Percentiles rank a stretch among this genome's conserved stretches.
Evolutionary conservation across 805 yeast species (phyloP).

Genomic region (Starmerella geochares): DNA sequence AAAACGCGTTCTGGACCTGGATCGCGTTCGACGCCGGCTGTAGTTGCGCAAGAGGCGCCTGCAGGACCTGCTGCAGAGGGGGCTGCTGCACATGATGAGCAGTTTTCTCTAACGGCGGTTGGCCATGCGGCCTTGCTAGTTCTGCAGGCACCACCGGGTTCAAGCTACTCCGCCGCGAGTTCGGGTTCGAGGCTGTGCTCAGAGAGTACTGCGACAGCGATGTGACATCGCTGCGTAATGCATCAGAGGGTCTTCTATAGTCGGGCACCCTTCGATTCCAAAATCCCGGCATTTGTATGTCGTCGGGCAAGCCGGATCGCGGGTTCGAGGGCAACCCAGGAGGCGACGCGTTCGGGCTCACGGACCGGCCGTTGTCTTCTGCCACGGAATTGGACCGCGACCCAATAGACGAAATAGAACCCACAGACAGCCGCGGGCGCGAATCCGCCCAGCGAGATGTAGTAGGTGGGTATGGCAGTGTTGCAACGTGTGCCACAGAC

Average conservation of each 20-base stretch:
- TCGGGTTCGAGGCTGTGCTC: conserved; percentile 6
- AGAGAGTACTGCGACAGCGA: conserved; percentile 23
- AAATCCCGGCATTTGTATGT: conserved; percentile 3
- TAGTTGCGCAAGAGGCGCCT: background rate
- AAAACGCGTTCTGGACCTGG: background rate
- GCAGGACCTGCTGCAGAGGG: conserved; percentile 6
- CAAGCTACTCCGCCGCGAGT: conserved; percentile 15
- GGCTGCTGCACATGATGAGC: background rate
- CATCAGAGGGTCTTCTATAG: conserved; percentile 14
- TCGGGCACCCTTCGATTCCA: conserved; percentile 14
- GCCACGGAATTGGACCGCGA: conserved; percentile 17
- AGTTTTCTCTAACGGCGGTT: background rate
- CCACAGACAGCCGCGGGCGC: conserved; percentile 12
- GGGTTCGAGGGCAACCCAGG: conserved; percentile 1
- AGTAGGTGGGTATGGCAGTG: conserved; percentile 15
- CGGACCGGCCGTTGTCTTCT: conserved; percentile 5
- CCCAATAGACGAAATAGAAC: conserved; percentile 10
- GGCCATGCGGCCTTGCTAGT: conserved; percentile 7
- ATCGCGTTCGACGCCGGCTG: background rate
- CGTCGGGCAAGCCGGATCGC: conserved; percentile 7
- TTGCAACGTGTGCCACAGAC: background rate
- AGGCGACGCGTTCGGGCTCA: conserved; percentile 14
- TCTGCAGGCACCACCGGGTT: conserved; percentile 11
- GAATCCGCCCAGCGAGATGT: conserved; percentile 15
- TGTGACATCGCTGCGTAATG: conserved; percentile 14